Percentiles rank a stretch among this genome's conserved stretches.
These are phyloP conservation scores for Lophiotrema nucula DNA, from an alignment of 495 filamentous ascomycete species.

Conservation along the genomic window DNA sequence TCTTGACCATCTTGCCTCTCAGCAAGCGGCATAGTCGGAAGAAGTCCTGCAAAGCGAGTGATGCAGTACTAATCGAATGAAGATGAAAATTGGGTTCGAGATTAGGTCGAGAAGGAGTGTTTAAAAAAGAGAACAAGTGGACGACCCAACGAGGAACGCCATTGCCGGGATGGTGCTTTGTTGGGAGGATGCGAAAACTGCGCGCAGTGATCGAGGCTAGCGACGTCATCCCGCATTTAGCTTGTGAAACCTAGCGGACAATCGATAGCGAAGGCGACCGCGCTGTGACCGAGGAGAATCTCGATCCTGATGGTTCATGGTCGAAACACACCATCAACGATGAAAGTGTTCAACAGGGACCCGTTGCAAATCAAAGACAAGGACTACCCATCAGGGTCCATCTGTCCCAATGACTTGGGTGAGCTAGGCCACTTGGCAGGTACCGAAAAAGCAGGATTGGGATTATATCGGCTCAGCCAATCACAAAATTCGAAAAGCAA, in stretches of 20 bases:
- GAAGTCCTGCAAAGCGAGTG: constrained; percentile 7
- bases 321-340: no score
- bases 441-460: not conserved
- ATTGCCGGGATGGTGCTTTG: not conserved
- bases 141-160: not conserved
- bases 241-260: no score
- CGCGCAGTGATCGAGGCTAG: not conserved
- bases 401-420: no score
- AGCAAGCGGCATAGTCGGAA: not conserved
- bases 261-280: not conserved
- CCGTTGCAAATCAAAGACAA: no score
- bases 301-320: no score
- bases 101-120: not conserved
- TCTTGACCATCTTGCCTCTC: no score
- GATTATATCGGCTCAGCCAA: not conserved
- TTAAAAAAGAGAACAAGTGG: not conserved
- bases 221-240: not conserved
- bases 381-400: no score
- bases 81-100: not conserved
- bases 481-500: no score
- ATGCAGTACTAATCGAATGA: not conserved
- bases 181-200: not conserved
- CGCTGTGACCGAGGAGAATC: no score
- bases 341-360: no score
- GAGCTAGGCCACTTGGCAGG: not conserved